Evolutionary conservation across 1,284 basidiomycete genomes (phyloP), one percentile per base, ranked within the genome.

Genomic region (Cutaneotrichosporon sp.): DNA sequence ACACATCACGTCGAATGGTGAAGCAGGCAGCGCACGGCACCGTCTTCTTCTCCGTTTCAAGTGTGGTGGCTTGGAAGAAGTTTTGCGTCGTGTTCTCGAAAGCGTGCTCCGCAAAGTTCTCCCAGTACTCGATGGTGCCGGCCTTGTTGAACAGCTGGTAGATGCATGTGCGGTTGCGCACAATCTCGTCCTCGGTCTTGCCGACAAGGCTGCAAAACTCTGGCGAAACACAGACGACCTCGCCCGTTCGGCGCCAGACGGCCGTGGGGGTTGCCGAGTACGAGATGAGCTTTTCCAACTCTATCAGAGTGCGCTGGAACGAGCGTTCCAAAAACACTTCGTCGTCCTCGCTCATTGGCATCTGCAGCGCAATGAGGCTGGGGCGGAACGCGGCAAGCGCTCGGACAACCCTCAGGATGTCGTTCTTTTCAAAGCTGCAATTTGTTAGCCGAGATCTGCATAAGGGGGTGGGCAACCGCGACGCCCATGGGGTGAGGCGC

Each of bases 261-360:
- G 96, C 91, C 1, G 94, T 98, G 2, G 94, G 96, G n/a, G 96
- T 98, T 5, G 94, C 96, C 58, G 88, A 93, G 73, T 91, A 96
- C 40, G 90, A 91, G 60, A 98, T 94, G 59, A 97, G 81, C 75
- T 97, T 97, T 73, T 97, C 91, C 53, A 97, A 82, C 79, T 97
- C 92, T 63, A 97, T 80, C 59, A 97, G 78, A 22, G 91, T 91
- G 40, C 94, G 81, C 73, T 97, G 93, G 72, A 97, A 92, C 60
- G 90, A 93, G 61, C 87, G 85, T 76, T 97, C 93, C 52, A 97
- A 86, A 74, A 97, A 97, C 4, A 93, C 81, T 72, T 94, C 91
- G 76, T 96, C 91, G 64, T 93, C 90, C 56, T 89, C 83, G 14
- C 88, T 87, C 73, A 94, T 79, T 22, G 90, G 88, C 88, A 93